Conservation (phyloP, 768 basidiomycete species). For the Lactarius evosmus region DNA sequence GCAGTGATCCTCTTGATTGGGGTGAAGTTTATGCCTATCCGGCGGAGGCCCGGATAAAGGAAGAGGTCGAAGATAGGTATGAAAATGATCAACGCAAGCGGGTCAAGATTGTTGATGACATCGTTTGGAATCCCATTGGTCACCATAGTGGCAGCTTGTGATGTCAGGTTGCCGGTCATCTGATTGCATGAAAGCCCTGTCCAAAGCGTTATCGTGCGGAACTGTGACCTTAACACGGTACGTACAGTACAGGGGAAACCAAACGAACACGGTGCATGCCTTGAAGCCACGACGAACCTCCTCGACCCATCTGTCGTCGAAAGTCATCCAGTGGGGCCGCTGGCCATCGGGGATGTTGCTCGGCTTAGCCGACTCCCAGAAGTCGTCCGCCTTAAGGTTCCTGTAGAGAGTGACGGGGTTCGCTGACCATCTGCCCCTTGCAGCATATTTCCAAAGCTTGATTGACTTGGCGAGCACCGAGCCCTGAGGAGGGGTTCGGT, state of each 20-base stretch:
- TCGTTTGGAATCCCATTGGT: conserved; percentile 74
- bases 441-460: conserved; percentile 33
- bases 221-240: not conserved
- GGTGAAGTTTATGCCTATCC: conserved; percentile 37
- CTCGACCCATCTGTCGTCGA: conserved; percentile 76
- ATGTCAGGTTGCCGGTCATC: conserved; percentile 71
- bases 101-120: conserved; percentile 74
- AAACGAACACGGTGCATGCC: conserved; percentile 60
- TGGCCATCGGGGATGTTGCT: conserved; percentile 44
- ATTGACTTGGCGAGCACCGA: conserved; percentile 39
- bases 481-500: conserved; percentile 39
- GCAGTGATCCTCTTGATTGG: conserved; percentile 40
- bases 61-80: conserved; percentile 66
- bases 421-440: conserved; percentile 35
- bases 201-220: conserved; percentile 11
- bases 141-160: conserved; percentile 75
- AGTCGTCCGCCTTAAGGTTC: conserved; percentile 54
- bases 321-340: conserved; percentile 66
- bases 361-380: conserved; percentile 74
- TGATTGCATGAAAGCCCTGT: conserved; percentile 78
- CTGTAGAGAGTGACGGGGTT: conserved; percentile 42
- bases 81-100: conserved; percentile 69
- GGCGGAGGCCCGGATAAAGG: conserved; percentile 39
- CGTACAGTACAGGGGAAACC: conserved; percentile 68
- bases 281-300: conserved; percentile 70